Evolutionary conservation across 176 grass and related monocot genomes (phyloP).

Genomic region (Triticum dicoccoides): DNA sequence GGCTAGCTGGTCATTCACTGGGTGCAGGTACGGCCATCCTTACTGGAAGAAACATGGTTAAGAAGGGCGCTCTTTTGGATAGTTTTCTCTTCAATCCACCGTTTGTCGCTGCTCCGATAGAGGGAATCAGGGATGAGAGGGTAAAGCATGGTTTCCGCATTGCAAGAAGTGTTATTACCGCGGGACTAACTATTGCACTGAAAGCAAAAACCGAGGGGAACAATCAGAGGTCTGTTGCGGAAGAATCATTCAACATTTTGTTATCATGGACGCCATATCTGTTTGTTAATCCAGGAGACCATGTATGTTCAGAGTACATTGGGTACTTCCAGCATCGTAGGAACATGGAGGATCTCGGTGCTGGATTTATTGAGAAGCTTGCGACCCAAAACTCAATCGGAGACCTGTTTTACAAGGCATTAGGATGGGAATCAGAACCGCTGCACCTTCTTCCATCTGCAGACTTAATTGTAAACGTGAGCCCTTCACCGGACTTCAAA

Average conservation of each 20-base stretch:
- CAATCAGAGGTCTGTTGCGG: constrained; percentile 46
- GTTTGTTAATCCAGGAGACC: constrained; percentile 77
- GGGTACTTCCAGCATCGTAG: constrained; percentile 90
- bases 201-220: constrained; percentile 40
- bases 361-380: constrained; percentile 79
- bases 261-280: constrained; percentile 73
- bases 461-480: constrained; percentile 68
- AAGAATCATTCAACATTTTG: constrained; percentile 73
- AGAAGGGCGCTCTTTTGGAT: constrained; percentile 58
- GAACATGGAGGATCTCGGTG: constrained; percentile 91
- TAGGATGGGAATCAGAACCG: constrained; percentile 86
- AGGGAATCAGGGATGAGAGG: constrained; percentile 75
- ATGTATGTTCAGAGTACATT: constrained; percentile 92
- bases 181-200: constrained; percentile 73
- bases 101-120: constrained; percentile 75
- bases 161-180: constrained; percentile 75
- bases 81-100: constrained; percentile 95
- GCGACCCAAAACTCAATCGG: constrained; percentile 82
- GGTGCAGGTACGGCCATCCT: constrained; percentile 78
- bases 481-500: constrained; percentile 64
- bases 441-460: constrained; percentile 93
- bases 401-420: constrained; percentile 68
- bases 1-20: constrained; percentile 79
- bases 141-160: constrained; percentile 89
- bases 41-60: constrained; percentile 92